These are phyloP conservation scores for Ascomycota sp. DNA, from an alignment of 2,329 filamentous ascomycete species.

Conservation along the genomic window DNA sequence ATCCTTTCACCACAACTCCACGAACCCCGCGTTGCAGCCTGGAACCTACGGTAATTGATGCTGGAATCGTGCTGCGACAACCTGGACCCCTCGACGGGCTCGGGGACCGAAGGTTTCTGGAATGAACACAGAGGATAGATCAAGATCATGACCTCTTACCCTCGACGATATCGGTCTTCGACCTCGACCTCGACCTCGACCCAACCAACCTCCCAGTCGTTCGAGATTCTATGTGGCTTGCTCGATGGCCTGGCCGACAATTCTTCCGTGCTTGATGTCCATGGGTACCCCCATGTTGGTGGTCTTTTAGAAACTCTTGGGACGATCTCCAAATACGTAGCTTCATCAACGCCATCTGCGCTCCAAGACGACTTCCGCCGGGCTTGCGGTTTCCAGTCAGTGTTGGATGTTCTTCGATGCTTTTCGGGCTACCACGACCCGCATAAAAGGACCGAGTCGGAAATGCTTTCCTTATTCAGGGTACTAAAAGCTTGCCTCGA, in stretches of 20 bases:
- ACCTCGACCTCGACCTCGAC: conserved; percentile 41
- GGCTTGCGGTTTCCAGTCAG: conserved; percentile 51
- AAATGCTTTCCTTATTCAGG: conserved; percentile 43
- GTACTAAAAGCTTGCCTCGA: conserved; percentile 50
- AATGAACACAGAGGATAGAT: conserved; percentile 1
- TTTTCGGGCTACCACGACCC: conserved; percentile 58
- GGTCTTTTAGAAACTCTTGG: conserved; percentile 33
- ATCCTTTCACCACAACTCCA: conserved; percentile 1
- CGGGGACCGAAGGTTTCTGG: conserved; percentile 8
- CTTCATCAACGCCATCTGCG: conserved; percentile 23
- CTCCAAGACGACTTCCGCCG: conserved; percentile 66
- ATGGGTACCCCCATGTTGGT: conserved; percentile 25
- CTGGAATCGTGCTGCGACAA: conserved; percentile 9
- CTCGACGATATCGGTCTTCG: conserved; percentile 39
- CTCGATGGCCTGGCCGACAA: conserved; percentile 22
- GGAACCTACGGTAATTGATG: conserved; percentile 12
- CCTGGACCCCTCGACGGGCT: conserved; percentile 18
- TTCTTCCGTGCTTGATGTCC: conserved; percentile 10
- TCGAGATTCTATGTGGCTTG: conserved; percentile 32
- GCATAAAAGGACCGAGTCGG: conserved; percentile 33
- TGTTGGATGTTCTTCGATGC: conserved; percentile 45
- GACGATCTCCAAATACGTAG: conserved; percentile 41
- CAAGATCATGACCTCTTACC: conserved; percentile 25
- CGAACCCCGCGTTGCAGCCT: conserved; percentile 10
- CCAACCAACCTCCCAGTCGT: conserved; percentile 36